phyloP scores from a whole-genome alignment of 805 yeast species.

The Candida awuae region DNA sequence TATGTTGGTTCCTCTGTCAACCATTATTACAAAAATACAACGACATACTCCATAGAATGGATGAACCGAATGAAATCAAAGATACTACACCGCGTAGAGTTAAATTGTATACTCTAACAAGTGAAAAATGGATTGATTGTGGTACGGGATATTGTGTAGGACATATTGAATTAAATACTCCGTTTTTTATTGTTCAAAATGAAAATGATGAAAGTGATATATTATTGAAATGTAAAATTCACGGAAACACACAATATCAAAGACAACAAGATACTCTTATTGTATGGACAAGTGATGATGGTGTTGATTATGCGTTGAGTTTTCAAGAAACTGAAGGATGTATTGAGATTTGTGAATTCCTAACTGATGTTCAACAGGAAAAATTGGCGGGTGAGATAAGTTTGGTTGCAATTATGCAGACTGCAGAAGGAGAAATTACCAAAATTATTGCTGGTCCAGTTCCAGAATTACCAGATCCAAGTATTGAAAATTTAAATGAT shows the following conservation, averaged over 20 bases:
- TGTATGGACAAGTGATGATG: conserved; percentile 79
- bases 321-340: conserved; percentile 93
- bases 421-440: conserved; percentile 44
- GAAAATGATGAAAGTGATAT: conserved; percentile 67
- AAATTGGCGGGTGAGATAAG: conserved; percentile 57
- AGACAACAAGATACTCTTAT: conserved; percentile 90
- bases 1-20: too few relatives aligned
- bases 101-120: conserved; percentile 77
- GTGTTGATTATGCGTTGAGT: conserved; percentile 75
- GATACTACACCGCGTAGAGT: conserved; percentile 56
- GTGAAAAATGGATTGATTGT: conserved; percentile 81
- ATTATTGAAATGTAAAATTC: conserved; percentile 57
- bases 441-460: conserved; percentile 80
- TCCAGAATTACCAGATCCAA: conserved; percentile 54
- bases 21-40: neutral
- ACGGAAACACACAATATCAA: conserved; percentile 75
- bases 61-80: too few relatives aligned
- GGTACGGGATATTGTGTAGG: conserved; percentile 92
- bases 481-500: conserved; percentile 40
- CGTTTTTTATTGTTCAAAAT: conserved; percentile 31
- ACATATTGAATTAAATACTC: conserved; percentile 46
- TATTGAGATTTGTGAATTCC: conserved; percentile 70
- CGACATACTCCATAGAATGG: too few relatives aligned
- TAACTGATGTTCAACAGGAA: conserved; percentile 54
- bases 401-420: conserved; percentile 55